Evolutionary conservation across 208 protist species (phyloP).

Genomic region (Acanthamoeba healyi): DNA sequence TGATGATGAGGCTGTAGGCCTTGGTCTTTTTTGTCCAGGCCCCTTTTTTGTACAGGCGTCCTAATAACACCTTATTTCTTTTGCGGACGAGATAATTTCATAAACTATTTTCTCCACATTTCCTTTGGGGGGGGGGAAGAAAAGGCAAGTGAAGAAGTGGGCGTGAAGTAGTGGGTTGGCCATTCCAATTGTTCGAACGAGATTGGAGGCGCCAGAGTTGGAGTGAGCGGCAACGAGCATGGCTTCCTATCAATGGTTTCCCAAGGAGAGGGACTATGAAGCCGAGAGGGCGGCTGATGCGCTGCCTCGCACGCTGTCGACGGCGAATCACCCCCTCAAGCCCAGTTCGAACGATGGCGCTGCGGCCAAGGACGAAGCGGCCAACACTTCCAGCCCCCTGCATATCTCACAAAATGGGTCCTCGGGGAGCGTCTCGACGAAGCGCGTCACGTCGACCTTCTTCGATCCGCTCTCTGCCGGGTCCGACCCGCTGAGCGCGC

Average conservation of each 20-base stretch:
- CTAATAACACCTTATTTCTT: too few species aligned
- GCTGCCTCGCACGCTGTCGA: background rate
- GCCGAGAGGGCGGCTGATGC: background rate
- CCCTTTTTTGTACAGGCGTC: too few species aligned
- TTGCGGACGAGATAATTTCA: too few species aligned
- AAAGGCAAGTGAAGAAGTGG: background rate
- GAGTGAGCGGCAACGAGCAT: background rate
- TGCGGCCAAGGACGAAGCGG: background rate
- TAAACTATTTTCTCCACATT: too few species aligned
- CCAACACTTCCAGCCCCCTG: background rate
- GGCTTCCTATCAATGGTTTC: conserved; percentile 12
- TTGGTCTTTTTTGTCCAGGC: too few species aligned
- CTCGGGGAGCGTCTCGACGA: background rate
- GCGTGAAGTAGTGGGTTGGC: background rate
- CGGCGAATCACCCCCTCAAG: conserved; percentile 20
- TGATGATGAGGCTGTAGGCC: too few species aligned
- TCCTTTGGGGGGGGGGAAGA: background rate
- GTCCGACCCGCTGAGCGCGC: background rate
- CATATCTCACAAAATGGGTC: background rate
- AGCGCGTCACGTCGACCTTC: background rate
- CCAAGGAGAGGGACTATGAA: conserved; percentile 20
- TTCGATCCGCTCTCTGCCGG: conserved; percentile 10
- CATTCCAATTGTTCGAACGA: background rate
- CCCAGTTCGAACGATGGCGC: background rate
- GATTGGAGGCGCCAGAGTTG: background rate